phyloP scores from a whole-genome alignment of 139 green algal species.

The Chlorella sp. region DNA sequence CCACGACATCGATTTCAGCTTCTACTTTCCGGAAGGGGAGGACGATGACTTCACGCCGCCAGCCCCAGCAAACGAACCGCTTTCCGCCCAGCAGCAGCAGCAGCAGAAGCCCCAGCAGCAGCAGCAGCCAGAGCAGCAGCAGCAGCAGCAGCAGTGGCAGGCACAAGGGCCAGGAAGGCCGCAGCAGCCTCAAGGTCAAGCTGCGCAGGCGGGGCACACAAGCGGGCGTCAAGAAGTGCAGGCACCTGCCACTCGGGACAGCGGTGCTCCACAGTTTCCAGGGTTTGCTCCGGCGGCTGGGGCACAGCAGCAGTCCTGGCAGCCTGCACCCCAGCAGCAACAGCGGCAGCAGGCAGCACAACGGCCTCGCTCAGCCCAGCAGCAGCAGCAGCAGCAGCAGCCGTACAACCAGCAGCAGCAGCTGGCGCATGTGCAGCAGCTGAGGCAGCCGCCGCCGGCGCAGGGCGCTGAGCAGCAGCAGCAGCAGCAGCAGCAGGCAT shows the following conservation, averaged over 20 bases:
- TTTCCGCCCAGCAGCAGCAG: background rate
- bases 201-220: background rate
- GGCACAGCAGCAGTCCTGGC: background rate
- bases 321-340: background rate
- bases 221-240: background rate
- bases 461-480: constrained; percentile 28
- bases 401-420: constrained; percentile 16
- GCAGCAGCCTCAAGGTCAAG: no score
- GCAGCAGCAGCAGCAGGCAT: constrained; percentile 30
- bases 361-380: background rate
- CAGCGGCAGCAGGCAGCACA: background rate
- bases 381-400: constrained; percentile 13
- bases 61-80: background rate
- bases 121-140: background rate
- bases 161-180: no score
- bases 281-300: background rate
- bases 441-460: constrained; percentile 19
- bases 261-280: background rate
- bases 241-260: background rate
- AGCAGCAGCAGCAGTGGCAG: background rate
- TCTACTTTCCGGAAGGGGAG: constrained; percentile 4
- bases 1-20: background rate
- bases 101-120: background rate
- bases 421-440: background rate
- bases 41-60: background rate